Evolutionary conservation across 2,329 filamentous ascomycete species (phyloP), one percentile per base, ranked within the genome.

Genomic region (Cladosporium sp.): DNA sequence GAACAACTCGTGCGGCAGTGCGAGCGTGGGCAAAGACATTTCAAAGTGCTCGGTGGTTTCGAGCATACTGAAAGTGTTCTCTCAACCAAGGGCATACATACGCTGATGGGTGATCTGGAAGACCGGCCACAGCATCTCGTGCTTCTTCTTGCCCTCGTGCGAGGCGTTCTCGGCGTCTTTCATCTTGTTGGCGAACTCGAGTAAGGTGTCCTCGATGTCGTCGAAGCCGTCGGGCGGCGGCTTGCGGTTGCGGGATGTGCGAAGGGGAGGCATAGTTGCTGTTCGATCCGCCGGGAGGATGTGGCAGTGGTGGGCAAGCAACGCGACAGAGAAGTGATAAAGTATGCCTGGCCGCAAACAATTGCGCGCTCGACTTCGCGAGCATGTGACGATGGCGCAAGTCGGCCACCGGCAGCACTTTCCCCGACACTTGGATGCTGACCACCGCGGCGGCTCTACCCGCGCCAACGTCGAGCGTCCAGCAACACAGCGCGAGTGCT

Each of bases 91-190:
- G 48, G 28, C 19, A 61, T 64, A 71, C 73, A 78, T 87, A 78
- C 93, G 86, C 76, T 97, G 91, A 75, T 99, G 94, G 22, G 88
- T 88, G 71, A 99, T 97, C 73, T 97, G 92, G 71, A 99, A 97
- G 64, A 99, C 91, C 60, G 94, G 93, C 94, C 94, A 99, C 63
- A 92, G 84, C 65, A 90, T 90, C 76, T 97, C 91, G 71, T 97
- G 89, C 72, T 92, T 92, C 84, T 89, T 81, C 82, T 91, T 83
- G 77, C 90, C 72, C 77, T 90, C 76, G 66, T 86, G 83, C 17
- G 91, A 87, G 48, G 91, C 88, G 75, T 95, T 96, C 72, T 97
- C 91, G 53, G 94, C 94, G 71, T 95, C 90, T 75, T 93, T 94
- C 89, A 95, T 93, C 79, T 92, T 91, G 80, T 92, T 93, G 68